Percentiles rank a stretch among this genome's conserved stretches.
Evolutionary conservation across 2,329 filamentous ascomycete species (phyloP).

Genomic region (Sporothrix variecibatus): DNA sequence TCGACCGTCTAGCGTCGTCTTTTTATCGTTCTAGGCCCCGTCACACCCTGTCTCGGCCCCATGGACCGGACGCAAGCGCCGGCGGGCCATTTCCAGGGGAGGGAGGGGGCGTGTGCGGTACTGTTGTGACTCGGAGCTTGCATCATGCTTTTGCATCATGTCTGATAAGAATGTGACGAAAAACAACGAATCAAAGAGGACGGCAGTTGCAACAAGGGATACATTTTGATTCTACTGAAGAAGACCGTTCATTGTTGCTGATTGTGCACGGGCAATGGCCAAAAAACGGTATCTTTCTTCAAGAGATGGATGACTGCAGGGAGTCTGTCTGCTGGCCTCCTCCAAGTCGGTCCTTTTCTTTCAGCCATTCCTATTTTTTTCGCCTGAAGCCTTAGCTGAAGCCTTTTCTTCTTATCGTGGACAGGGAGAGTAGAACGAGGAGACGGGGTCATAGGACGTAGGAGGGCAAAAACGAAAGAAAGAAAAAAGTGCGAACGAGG

Average conservation of each 20-base stretch:
- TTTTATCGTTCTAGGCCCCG: neutral
- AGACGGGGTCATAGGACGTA: too few species aligned
- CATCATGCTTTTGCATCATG: conserved; percentile 12
- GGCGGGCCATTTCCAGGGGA: neutral
- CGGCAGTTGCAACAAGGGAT: neutral
- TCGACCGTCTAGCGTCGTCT: neutral
- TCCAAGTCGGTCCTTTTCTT: conserved; percentile 12
- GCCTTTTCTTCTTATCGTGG: too few species aligned
- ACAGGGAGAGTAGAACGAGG: neutral
- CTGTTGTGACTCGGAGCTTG: neutral
- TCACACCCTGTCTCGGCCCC: neutral
- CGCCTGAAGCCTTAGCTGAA: neutral
- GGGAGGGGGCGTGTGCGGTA: neutral
- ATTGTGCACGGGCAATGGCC: neutral
- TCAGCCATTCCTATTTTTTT: neutral
- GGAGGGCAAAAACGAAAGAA: neutral
- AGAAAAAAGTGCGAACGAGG: neutral
- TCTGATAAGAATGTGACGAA: neutral
- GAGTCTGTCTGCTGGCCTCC: neutral
- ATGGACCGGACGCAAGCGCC: neutral
- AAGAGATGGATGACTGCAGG: neutral
- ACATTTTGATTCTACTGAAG: too few species aligned
- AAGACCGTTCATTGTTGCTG: neutral
- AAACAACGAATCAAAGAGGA: neutral
- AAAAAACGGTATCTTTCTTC: neutral